Evolutionary conservation across 169 alveolate species (phyloP).

Genomic region (Amoebophrya sp.): DNA sequence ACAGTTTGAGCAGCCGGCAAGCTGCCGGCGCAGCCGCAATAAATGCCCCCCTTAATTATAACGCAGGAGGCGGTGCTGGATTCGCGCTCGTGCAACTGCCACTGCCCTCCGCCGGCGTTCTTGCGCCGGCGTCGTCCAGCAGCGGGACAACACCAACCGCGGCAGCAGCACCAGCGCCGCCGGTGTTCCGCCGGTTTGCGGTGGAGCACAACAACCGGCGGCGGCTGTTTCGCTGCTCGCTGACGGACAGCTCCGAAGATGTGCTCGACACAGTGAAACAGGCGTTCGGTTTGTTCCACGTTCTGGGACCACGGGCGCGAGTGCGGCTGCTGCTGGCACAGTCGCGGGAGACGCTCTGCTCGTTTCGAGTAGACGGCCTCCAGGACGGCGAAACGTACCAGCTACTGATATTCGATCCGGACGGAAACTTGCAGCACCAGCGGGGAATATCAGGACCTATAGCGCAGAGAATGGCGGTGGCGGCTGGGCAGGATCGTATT

Average conservation of each 20-base stretch:
- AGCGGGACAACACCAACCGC: too few relatives aligned
- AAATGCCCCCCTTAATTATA: too few relatives aligned
- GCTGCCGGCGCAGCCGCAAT: too few relatives aligned
- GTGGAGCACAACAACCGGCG: not conserved
- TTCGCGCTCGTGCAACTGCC: too few relatives aligned
- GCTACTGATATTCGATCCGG: not conserved
- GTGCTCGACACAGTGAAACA: not conserved
- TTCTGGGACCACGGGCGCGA: not conserved
- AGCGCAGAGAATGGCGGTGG: too few relatives aligned
- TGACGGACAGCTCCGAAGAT: not conserved
- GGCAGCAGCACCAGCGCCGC: too few relatives aligned
- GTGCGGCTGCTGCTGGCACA: not conserved
- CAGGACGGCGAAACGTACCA: not conserved
- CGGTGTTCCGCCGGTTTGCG: not conserved
- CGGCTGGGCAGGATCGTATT: too few relatives aligned
- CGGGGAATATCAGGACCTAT: too few relatives aligned
- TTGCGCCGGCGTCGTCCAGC: too few relatives aligned
- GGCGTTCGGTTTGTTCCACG: not conserved
- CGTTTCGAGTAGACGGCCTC: not conserved
- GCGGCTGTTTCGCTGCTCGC: not conserved
- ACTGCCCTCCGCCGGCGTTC: too few relatives aligned
- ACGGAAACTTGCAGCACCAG: not conserved
- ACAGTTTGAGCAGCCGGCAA: too few relatives aligned
- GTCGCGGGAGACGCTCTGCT: not conserved
- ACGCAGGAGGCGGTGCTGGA: too few relatives aligned